Evolutionary conservation across 2,329 filamentous ascomycete genomes (phyloP), one percentile per base, ranked within the genome.

Genomic region (Didymella pinodella): DNA sequence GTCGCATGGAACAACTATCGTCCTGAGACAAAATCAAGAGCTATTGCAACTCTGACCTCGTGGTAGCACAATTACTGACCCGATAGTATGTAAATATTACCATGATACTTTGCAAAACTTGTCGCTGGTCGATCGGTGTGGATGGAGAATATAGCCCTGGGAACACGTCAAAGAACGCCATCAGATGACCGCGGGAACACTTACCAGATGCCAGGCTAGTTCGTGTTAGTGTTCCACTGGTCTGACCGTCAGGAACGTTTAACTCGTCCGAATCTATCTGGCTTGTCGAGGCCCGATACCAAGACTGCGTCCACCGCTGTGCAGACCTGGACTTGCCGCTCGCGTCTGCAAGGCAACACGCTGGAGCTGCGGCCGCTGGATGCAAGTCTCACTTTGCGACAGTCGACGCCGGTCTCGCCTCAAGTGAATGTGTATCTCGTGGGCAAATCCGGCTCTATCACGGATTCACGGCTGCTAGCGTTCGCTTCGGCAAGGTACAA

Each of bases 401-500:
- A 34, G 44, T 29, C 22, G 44, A 32, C 18, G 44, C 41, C 41
- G 48, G 44, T 49, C 43, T 53, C 38, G 44, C 26, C 46, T 28
- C 44, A n/a, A 47, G 22, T 14, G 7, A 29, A 22, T 20, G n/a
- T 22, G 29, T 7, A 32, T 46, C 26, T 29, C 34, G n/a, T 25
- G 40, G 40, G 40, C 38, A 62, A 49, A 49, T 41, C 62, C 64
- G 63, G 63, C 48, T 59, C 52, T 56, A 64, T 31, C 54, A 64
- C 65, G 63, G 66, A 63, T 69, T 31, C 54, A 64, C 65, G 63
- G 66, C 64, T 69, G 66, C 64, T 73, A 70, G 70, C 63, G 61
- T 75, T 76, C 74, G 74, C 73, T 76, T 75, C 74, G 65, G 74
- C 66, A 76, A 76, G 74, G 74, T 76, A 76, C 74, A 73, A 66